Percentiles rank a stretch among this genome's conserved stretches.
Evolutionary conservation across 306 rosid genomes (phyloP).

Genomic region (Cucurbita pepo): DNA sequence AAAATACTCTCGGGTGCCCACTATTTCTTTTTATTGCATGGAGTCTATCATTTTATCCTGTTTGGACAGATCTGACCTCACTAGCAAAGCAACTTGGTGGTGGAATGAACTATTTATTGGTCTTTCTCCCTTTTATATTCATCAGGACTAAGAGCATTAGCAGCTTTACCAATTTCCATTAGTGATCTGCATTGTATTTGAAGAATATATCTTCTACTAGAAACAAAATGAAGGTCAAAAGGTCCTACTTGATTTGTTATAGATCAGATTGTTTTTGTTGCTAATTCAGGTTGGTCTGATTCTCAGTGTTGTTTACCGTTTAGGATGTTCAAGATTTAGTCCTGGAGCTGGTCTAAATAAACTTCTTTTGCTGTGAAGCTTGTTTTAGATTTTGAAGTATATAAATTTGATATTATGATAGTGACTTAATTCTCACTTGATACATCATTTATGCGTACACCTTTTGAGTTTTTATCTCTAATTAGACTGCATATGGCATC

Average conservation of each 20-base stretch:
- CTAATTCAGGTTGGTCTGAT: not conserved
- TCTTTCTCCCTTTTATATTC: not conserved
- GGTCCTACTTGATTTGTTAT: not conserved
- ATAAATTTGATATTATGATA: not conserved
- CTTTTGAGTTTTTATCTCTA: not conserved
- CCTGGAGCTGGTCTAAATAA: not conserved
- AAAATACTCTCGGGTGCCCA: not conserved
- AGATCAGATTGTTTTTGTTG: not conserved
- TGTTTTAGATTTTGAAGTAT: constrained; percentile 6
- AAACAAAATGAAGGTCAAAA: not conserved
- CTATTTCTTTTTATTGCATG: not conserved
- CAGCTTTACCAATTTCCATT: not conserved
- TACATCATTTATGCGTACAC: not conserved
- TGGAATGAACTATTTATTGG: not conserved
- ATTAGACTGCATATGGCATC: not conserved
- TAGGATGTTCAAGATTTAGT: not conserved
- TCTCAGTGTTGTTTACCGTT: not conserved
- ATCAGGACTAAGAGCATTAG: not conserved
- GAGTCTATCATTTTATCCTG: not conserved
- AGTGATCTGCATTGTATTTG: not conserved
- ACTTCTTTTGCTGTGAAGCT: constrained; percentile 10
- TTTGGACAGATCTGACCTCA: not conserved
- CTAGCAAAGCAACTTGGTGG: not conserved
- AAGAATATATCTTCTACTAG: not conserved
- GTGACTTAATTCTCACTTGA: not conserved